phyloP scores from a whole-genome alignment of 352 stramenopile species.

The Aphanomyces astaci region DNA sequence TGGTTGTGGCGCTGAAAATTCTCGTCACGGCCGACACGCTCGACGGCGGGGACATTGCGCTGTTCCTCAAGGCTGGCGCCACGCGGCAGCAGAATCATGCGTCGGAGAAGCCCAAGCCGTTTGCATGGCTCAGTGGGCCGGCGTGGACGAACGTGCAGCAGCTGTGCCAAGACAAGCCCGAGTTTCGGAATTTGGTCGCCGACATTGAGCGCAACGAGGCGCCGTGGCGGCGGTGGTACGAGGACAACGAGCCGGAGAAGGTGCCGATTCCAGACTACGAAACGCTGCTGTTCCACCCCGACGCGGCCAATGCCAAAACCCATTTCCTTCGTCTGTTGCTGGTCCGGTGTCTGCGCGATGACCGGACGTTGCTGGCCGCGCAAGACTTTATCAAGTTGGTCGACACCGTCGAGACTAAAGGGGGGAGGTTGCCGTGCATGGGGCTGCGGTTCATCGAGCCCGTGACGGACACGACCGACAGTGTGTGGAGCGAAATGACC shows the following conservation, averaged over 20 bases:
- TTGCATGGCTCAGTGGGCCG: conserved; percentile 53
- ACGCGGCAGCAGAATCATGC: conserved; percentile 41
- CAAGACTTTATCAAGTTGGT: conserved; percentile 56
- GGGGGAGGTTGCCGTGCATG: conserved; percentile 44
- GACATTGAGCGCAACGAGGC: conserved; percentile 65
- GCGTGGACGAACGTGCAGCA: conserved; percentile 67
- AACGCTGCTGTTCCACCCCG: conserved; percentile 48
- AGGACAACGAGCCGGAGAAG: conserved; percentile 70
- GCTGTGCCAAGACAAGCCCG: conserved; percentile 51
- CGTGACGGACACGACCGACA: conserved; percentile 66
- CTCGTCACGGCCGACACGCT: conserved; percentile 56
- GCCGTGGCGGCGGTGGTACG: conserved; percentile 66
- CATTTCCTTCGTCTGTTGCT: conserved; percentile 66
- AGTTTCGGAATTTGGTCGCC: conserved; percentile 51
- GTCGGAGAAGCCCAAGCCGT: conserved; percentile 62
- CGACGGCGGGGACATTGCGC: conserved; percentile 43
- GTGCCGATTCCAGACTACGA: conserved; percentile 62
- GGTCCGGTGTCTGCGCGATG: conserved; percentile 56
- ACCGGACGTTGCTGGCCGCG: conserved; percentile 63
- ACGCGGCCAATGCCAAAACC: conserved; percentile 50
- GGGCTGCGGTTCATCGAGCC: conserved; percentile 53
- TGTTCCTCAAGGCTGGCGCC: conserved; percentile 64
- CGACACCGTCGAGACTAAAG: conserved; percentile 46
- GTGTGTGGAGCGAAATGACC: conserved; percentile 54
- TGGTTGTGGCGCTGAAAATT: conserved; percentile 70